Percentiles rank a stretch among this genome's conserved stretches.
Conservation (phyloP, 2,329 filamentous ascomycete genomes). For the Aspergillus arachidicola region DNA sequence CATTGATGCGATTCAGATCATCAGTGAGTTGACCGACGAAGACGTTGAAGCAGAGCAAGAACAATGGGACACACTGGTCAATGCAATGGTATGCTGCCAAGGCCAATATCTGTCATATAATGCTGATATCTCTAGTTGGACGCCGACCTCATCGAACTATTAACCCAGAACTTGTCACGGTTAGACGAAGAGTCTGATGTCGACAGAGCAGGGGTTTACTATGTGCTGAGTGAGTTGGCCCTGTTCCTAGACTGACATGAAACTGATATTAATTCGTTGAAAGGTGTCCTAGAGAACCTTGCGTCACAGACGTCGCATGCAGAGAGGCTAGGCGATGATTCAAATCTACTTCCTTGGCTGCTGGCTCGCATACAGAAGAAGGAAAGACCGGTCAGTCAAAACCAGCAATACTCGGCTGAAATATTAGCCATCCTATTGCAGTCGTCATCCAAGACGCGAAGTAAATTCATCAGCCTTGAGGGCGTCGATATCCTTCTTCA, state of each 20-base stretch:
- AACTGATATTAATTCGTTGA: constrained; percentile 17
- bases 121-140: constrained; percentile 39
- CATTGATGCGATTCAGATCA: constrained; percentile 84
- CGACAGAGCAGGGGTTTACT: constrained; percentile 84
- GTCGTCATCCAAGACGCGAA: constrained; percentile 67
- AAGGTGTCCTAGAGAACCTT: constrained; percentile 78
- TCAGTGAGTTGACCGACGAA: constrained; percentile 90
- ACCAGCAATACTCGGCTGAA: constrained; percentile 94
- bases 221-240: constrained; percentile 62
- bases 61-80: constrained; percentile 77
- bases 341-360: constrained; percentile 74
- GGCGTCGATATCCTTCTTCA: constrained; percentile 80
- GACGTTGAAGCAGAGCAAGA: constrained; percentile 79
- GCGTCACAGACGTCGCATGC: constrained; percentile 70
- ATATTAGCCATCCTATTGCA: constrained; percentile 87
- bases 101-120: neutral
- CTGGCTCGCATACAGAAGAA: constrained; percentile 70
- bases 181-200: constrained; percentile 73
- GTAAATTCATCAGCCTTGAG: constrained; percentile 65
- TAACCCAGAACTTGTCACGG: constrained; percentile 65
- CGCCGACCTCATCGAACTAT: constrained; percentile 44
- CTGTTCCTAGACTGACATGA: neutral
- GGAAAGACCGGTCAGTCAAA: constrained; percentile 75
- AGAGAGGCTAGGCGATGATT: constrained; percentile 71
- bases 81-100: constrained; percentile 53